These are phyloP conservation scores for Malassezia nana DNA, from an alignment of 1,284 basidiomycete genomes.

Conservation along the genomic window DNA sequence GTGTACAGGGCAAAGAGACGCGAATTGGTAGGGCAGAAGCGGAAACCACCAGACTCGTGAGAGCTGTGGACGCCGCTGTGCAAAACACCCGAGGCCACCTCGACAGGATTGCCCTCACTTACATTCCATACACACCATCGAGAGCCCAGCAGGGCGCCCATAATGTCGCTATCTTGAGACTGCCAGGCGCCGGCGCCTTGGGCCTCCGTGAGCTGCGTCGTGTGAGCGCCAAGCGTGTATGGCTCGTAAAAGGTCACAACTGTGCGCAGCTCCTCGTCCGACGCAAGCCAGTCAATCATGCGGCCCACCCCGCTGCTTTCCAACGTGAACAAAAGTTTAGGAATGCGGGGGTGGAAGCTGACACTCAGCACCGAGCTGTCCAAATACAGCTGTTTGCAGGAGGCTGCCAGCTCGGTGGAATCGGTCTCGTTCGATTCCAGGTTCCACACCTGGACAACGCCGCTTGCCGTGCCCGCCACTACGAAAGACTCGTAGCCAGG, in stretches of 20 bases:
- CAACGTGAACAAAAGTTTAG: slow-evolving; percentile 13
- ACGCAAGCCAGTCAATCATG: slow-evolving; percentile 15
- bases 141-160: slow-evolving; percentile 12
- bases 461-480: slow-evolving; percentile 1
- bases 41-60: background rate
- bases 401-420: background rate
- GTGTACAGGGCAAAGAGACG: slow-evolving; percentile 8
- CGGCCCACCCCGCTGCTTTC: slow-evolving; percentile 14
- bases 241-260: slow-evolving; percentile 8
- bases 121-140: slow-evolving; percentile 17
- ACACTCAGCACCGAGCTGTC: slow-evolving; percentile 6
- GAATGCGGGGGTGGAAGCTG: slow-evolving; percentile 8
- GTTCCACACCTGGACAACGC: slow-evolving; percentile 12
- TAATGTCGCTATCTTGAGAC: slow-evolving; percentile 9
- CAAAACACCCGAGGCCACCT: background rate
- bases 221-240: background rate
- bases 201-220: background rate
- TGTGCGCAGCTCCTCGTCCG: slow-evolving; percentile 5
- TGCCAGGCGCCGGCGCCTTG: slow-evolving; percentile 16
- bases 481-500: slow-evolving; percentile 16
- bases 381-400: background rate
- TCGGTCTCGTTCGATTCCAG: slow-evolving; percentile 1
- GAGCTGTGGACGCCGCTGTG: background rate
- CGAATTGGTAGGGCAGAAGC: slow-evolving; percentile 12
- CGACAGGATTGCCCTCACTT: background rate